Percentiles rank a stretch among this genome's conserved stretches.
Conservation (phyloP, 2,329 filamentous ascomycete species). For the Pseudogymnoascus pannorum region DNA sequence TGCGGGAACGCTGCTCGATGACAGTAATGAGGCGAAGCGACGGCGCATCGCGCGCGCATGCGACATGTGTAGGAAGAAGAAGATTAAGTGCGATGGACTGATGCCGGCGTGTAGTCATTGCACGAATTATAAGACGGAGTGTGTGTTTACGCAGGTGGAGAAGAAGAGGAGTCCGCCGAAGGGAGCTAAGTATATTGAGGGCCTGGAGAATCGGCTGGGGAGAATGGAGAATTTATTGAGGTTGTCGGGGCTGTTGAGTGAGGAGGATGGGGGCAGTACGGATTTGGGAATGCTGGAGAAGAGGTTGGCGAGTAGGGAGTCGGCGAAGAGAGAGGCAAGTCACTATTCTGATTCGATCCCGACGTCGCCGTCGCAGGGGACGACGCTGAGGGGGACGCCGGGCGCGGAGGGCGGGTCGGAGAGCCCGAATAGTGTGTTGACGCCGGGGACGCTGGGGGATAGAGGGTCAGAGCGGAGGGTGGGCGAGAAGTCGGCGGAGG, state of each 20-base stretch:
- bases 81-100: conserved; percentile 97
- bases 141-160: conserved; percentile 94
- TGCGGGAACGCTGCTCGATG: conserved; percentile 49
- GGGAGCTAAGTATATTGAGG: conserved; percentile 97
- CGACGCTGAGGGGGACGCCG: conserved; percentile 31
- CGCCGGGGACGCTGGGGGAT: conserved; percentile 35
- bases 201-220: conserved; percentile 86
- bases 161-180: conserved; percentile 98
- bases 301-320: conserved; percentile 52
- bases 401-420: conserved; percentile 35
- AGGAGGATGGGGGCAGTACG: conserved; percentile 77
- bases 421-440: conserved; percentile 42
- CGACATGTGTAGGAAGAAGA: conserved; percentile 82
- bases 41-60: conserved; percentile 47
- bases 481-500: conserved; percentile 51
- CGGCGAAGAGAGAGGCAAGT: conserved; percentile 24
- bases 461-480: conserved; percentile 29
- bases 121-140: conserved; percentile 96
- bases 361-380: conserved; percentile 21
- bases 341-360: conserved; percentile 22
- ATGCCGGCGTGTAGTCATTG: conserved; percentile 92
- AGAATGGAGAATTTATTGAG: conserved; percentile 90
- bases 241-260: conserved; percentile 76
- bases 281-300: conserved; percentile 86
- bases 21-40: conserved; percentile 67